Base-by-base conservation (phyloP, 1,284 basidiomycete species). In the Pascua guehoae region DNA sequence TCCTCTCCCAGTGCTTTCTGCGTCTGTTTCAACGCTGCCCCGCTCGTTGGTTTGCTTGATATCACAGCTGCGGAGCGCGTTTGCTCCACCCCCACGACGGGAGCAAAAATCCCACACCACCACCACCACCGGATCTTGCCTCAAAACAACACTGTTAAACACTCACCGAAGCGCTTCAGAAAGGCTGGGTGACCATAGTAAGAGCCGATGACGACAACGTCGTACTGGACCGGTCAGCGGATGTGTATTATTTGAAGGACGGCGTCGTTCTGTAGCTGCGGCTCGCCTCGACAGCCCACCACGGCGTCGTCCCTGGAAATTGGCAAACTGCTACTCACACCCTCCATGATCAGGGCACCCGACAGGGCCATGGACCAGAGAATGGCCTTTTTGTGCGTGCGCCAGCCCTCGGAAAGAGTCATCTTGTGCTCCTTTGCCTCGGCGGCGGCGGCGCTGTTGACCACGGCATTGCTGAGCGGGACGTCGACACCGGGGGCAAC, bases 351-450 rank as follows among this genome's bases (percentile, higher is more conserved):
- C 38, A 58, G 51, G 41, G 75, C 76, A 4, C 60, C 65, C 18
- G 66, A 72, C 39, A 78, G 65, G 17, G 75, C 64, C 66, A 78
- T 68, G 45, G 70, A 72, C 77, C 76, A 81, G 38, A 78, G 64
- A 46, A 80, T 74, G 24, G 79, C 80, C 49, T 63, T 78, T 56
- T 72, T 74, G 70, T 81, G 76, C 18, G 69, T 68, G 14, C 58
- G 53, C 61, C 80, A 68, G 10, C 78, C 79, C 52, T 80, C 67
- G 36, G 58, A 36, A 42, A 77, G 49, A 54, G 72, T 68, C 73
- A 76, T 73, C 37, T 66, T 61, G 57, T 78, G 75, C 66, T 79
- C 78, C 38, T 64, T 66, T 14, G 59, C 56, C 46, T 78, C 77
- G 18, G 73, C 77, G 57, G 67, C 67, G 15, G 71, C 70, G 41